Conservation (phyloP, 2,329 filamentous ascomycete species). For the Fusarium caatingaense region DNA sequence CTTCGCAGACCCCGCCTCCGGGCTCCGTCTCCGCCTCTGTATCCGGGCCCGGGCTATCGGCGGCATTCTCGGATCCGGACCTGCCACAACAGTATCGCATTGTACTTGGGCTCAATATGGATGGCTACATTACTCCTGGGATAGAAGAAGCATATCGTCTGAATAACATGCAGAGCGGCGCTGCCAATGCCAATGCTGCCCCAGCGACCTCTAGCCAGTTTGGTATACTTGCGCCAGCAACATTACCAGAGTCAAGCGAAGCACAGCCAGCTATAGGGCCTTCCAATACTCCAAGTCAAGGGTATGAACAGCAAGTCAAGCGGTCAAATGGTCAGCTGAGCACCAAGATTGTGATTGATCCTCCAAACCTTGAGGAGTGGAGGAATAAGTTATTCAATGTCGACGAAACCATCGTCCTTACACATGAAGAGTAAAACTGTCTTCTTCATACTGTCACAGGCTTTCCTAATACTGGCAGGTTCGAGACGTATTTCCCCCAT, state of each 20-base stretch:
- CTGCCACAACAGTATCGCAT: conserved; percentile 26
- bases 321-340: conserved; percentile 64
- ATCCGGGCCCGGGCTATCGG: conserved; percentile 13
- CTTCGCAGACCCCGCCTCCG: conserved; percentile 23
- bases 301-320: conserved; percentile 4
- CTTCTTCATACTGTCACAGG: no score
- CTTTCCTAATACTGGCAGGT: conserved; percentile 58
- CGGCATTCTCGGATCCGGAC: conserved; percentile 25
- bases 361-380: conserved; percentile 76
- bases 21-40: conserved; percentile 15
- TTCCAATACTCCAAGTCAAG: conserved; percentile 4
- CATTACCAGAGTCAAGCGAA: conserved; percentile 14
- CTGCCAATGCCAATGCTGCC: neutral
- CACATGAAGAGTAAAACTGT: conserved; percentile 72
- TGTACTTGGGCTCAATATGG: conserved; percentile 28
- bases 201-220: conserved; percentile 53
- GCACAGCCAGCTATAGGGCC: conserved; percentile 9
- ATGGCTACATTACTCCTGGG: conserved; percentile 27
- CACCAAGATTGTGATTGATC: conserved; percentile 70
- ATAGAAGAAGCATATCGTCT: conserved; percentile 39
- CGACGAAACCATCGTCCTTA: conserved; percentile 77
- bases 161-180: conserved; percentile 4
- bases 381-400: conserved; percentile 79
- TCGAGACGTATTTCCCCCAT: conserved; percentile 84
- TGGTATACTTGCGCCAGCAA: conserved; percentile 57